phyloP scores from a whole-genome alignment of 768 basidiomycete genomes.

The Suillus subluteus region DNA sequence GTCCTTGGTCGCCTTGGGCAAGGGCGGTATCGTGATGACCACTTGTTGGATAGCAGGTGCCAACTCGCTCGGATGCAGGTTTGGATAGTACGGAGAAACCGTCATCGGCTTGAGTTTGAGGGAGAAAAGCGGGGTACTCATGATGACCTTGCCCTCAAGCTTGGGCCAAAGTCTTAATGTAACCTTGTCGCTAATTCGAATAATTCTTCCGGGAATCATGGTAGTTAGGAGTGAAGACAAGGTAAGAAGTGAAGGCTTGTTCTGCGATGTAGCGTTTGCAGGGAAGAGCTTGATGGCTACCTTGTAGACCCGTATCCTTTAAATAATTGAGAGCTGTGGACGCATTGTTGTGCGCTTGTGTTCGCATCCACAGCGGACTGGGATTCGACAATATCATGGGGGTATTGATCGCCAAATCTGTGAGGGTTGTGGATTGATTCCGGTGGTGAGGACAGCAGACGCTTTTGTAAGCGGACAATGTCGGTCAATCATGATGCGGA shows the following conservation, averaged over 20 bases:
- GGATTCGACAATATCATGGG: neutral
- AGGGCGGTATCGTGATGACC: neutral
- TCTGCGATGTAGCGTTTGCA: neutral
- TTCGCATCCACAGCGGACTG: neutral
- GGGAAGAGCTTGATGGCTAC: neutral
- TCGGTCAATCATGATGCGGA: neutral
- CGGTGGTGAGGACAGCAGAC: neutral
- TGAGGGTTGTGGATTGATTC: neutral
- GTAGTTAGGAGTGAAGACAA: neutral
- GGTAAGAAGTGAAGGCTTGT: neutral
- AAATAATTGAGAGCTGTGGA: neutral
- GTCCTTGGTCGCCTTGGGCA: neutral
- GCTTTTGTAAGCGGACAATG: neutral
- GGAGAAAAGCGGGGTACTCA: neutral
- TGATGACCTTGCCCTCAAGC: neutral
- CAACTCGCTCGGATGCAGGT: neutral
- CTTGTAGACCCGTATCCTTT: neutral
- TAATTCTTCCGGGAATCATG: neutral
- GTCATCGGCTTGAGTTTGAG: neutral
- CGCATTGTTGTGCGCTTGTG: neutral
- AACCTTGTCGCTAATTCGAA: neutral
- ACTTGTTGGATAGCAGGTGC: neutral
- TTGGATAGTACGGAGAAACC: neutral
- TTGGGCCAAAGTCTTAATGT: neutral
- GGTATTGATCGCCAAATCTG: neutral